phyloP scores from a whole-genome alignment of 2,329 filamentous ascomycete species.

The Gnomoniopsis smithogilvyi region DNA sequence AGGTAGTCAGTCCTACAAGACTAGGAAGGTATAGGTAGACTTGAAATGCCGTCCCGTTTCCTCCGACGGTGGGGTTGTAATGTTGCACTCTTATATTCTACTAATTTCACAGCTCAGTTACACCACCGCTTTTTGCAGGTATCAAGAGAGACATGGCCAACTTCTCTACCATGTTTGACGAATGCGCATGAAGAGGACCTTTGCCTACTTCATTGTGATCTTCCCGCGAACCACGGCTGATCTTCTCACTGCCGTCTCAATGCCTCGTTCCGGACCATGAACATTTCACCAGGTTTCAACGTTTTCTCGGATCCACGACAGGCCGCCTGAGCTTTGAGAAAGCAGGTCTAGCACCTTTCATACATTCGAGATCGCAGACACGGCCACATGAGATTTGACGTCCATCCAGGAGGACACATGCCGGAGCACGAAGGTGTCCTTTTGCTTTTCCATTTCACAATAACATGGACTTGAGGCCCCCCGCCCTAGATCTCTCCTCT shows the following conservation, averaged over 20 bases:
- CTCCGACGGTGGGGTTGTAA: neutral
- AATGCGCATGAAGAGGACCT: neutral
- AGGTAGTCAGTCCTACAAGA: too few relatives aligned
- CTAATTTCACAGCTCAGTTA: neutral
- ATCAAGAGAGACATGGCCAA: neutral
- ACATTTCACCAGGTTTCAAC: neutral
- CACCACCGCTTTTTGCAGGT: neutral
- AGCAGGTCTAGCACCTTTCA: neutral
- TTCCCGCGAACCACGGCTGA: neutral
- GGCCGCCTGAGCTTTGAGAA: neutral
- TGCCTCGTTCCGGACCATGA: neutral
- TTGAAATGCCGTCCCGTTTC: neutral
- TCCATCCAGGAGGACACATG: neutral
- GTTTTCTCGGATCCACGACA: too few relatives aligned
- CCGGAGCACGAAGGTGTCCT: neutral
- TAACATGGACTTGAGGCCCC: constrained; percentile 24
- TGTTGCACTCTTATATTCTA: neutral
- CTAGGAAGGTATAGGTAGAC: too few relatives aligned
- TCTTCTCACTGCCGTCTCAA: neutral
- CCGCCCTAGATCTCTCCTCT: constrained; percentile 20
- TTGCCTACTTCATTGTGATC: neutral
- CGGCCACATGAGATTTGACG: neutral
- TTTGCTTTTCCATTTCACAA: neutral
- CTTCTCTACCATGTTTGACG: neutral
- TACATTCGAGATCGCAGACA: too few relatives aligned